Evolutionary conservation across 371 early-diverging fungal species (phyloP).

Genomic region (Apophysomyces variabilis): DNA sequence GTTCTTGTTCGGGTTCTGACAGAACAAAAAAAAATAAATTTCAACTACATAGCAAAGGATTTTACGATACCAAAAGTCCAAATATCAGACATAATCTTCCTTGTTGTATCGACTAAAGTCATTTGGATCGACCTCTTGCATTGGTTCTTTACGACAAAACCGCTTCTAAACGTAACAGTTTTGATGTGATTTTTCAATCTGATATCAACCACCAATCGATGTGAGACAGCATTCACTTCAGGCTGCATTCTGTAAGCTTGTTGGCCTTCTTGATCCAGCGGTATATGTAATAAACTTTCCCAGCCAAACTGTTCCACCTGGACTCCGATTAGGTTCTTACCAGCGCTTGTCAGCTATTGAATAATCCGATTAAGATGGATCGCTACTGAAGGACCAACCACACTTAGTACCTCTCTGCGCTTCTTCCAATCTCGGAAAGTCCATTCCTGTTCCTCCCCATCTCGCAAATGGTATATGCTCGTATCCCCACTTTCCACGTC

Average conservation of each 20-base stretch:
- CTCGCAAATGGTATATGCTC: conserved; percentile 48
- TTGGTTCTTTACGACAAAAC: conserved; percentile 67
- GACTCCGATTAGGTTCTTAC: conserved; percentile 68
- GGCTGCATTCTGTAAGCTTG: conserved; percentile 68
- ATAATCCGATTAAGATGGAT: not conserved
- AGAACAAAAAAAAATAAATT: not conserved
- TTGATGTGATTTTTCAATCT: conserved; percentile 74
- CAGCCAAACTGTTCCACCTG: conserved; percentile 72
- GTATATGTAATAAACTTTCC: conserved; percentile 72
- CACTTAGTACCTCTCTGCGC: conserved; percentile 63
- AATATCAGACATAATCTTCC: conserved; percentile 35
- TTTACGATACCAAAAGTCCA: conserved; percentile 33
- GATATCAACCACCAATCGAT: conserved; percentile 80
- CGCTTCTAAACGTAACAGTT: conserved; percentile 78
- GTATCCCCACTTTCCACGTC: conserved; percentile 45
- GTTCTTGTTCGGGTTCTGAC: conserved; percentile 57
- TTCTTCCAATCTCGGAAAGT: conserved; percentile 85
- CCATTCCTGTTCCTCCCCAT: conserved; percentile 73
- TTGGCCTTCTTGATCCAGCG: conserved; percentile 78
- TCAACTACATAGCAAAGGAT: not conserved
- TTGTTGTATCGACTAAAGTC: conserved; percentile 54
- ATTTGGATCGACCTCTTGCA: conserved; percentile 63
- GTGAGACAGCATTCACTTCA: conserved; percentile 59
- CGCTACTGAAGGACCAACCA: not conserved
- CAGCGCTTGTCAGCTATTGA: conserved; percentile 26